Evolutionary conservation across 139 green algal species (phyloP).

Genomic region (Tetradesmus lagerheimii): DNA sequence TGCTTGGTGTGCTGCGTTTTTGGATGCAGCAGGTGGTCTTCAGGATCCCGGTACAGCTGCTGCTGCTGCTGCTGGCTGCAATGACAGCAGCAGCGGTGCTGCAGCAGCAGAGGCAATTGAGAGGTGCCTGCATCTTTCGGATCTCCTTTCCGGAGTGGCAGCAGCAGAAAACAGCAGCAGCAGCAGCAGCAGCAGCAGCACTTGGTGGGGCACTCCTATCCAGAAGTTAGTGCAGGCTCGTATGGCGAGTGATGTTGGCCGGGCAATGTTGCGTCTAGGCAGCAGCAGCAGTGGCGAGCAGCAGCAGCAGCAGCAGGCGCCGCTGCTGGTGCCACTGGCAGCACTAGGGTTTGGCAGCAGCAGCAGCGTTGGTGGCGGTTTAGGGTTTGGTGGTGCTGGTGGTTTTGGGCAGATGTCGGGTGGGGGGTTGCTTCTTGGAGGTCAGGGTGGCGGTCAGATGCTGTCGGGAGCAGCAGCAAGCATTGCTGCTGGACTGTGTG

Average conservation of each 20-base stretch:
- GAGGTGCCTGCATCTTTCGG: background rate
- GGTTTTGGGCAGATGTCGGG: background rate
- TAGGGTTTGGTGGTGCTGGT: background rate
- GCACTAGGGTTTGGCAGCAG: slow-evolving; percentile 27
- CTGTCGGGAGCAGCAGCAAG: slow-evolving; percentile 14
- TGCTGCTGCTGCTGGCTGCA: slow-evolving; percentile 16
- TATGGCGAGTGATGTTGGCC: slow-evolving; percentile 26
- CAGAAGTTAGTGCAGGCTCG: slow-evolving; percentile 31
- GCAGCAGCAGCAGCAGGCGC: slow-evolving; percentile 34
- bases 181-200: slow-evolving; percentile 20
- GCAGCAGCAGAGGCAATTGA: slow-evolving; percentile 4
- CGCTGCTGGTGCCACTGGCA: slow-evolving; percentile 38
- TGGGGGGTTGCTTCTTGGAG: background rate
- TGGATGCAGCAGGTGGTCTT: background rate
- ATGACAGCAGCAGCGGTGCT: background rate
- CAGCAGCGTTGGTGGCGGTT: background rate
- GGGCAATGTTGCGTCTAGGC: slow-evolving; percentile 6
- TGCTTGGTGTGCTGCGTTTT: slow-evolving; percentile 31
- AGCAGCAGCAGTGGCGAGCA: background rate
- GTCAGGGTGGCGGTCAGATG: slow-evolving; percentile 17
- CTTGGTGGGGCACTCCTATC: background rate
- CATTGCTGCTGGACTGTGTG: background rate
- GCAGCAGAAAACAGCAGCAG: slow-evolving; percentile 12
- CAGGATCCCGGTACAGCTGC: slow-evolving; percentile 24
- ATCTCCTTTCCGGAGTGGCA: slow-evolving; percentile 35